Evolutionary conservation across 139 green algal species (phyloP).

Genomic region (Coccomyxa sp.): DNA sequence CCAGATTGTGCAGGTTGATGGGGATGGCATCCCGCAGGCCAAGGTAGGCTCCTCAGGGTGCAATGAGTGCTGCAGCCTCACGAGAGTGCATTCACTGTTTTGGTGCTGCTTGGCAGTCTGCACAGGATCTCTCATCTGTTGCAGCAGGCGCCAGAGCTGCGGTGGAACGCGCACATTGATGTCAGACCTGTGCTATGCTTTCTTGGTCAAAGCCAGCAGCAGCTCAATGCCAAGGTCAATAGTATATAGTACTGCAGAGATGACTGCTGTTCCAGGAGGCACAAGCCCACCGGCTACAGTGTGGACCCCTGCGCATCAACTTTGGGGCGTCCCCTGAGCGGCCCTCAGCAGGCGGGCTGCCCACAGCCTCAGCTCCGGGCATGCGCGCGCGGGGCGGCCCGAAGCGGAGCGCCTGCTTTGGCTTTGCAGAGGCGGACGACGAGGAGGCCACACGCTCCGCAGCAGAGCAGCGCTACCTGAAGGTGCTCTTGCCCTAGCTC

Average conservation of each 20-base stretch:
- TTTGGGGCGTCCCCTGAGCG: conserved; percentile 5
- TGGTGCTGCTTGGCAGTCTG: too few species aligned
- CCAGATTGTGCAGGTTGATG: conserved; percentile 22
- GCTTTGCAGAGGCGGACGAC: conserved; percentile 3
- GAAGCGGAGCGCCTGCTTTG: background rate
- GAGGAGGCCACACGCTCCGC: background rate
- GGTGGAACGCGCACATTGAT: too few species aligned
- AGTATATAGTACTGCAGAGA: too few species aligned
- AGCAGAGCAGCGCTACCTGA: background rate
- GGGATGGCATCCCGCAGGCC: conserved; percentile 1
- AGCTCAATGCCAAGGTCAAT: too few species aligned
- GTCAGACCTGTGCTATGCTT: too few species aligned
- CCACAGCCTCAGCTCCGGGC: background rate
- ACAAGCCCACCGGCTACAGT: conserved; percentile 28
- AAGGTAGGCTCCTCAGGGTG: background rate
- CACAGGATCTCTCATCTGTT: too few species aligned
- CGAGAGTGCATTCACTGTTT: too few species aligned
- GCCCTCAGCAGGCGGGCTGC: background rate
- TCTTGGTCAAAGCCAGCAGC: too few species aligned
- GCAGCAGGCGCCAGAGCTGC: too few species aligned
- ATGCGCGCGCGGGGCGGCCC: background rate
- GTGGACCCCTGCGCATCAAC: conserved; percentile 36
- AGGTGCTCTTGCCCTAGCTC: background rate
- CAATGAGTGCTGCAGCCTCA: too few species aligned
- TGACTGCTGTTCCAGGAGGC: background rate